Percentiles rank a stretch among this genome's conserved stretches.
Conservation (phyloP, 345 rosid species). For the Rhodamnia argentea region DNA sequence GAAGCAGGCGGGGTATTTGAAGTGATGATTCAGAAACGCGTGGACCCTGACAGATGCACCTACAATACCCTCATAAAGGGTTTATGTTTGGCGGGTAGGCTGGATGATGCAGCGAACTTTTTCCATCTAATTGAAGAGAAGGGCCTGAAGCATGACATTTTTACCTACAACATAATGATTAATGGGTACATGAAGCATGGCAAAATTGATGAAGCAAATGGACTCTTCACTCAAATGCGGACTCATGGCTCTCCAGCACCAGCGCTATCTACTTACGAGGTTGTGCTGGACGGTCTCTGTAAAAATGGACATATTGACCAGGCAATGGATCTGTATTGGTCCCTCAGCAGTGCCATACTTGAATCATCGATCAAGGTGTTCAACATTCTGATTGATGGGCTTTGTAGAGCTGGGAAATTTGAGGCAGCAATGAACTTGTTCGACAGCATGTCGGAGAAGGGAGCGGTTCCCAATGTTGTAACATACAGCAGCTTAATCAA, state of each 20-base stretch:
- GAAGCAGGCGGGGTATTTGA: neutral
- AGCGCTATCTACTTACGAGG: neutral
- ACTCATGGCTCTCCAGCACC: neutral
- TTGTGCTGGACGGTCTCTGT: neutral
- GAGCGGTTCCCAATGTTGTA: neutral
- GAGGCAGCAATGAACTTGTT: neutral
- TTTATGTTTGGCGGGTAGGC: neutral
- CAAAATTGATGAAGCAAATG: neutral
- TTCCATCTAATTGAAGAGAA: neutral
- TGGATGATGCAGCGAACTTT: neutral
- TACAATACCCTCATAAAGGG: neutral
- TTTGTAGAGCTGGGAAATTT: neutral
- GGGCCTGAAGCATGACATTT: neutral
- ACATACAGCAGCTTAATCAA: neutral
- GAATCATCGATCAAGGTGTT: neutral
- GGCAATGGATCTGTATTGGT: neutral
- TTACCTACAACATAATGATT: neutral
- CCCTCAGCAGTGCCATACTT: neutral
- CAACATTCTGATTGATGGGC: neutral
- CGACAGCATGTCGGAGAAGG: neutral
- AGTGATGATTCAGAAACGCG: neutral
- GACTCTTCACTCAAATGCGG: neutral
- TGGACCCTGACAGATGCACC: neutral
- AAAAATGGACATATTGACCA: neutral
- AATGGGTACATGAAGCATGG: neutral